These are phyloP conservation scores for Rhynchosporium secalis DNA, from an alignment of 2,329 filamentous ascomycete species.

Conservation along the genomic window DNA sequence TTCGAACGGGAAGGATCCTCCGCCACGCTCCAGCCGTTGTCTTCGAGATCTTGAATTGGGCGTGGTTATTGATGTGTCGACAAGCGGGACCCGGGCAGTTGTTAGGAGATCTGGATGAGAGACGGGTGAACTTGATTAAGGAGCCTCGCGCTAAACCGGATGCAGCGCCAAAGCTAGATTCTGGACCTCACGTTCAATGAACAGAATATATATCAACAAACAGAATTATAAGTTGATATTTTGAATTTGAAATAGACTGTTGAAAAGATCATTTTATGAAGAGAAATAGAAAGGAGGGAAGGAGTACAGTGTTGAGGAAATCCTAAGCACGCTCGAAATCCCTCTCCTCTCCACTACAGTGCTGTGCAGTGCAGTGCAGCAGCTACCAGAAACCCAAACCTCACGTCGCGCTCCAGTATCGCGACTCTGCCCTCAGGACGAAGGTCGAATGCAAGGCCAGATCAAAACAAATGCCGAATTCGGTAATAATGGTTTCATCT, in stretches of 20 bases:
- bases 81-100: conserved; percentile 9
- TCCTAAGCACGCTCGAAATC: conserved; percentile 13
- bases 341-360: conserved; percentile 18
- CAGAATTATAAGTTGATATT: too few relatives aligned
- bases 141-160: conserved; percentile 17
- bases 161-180: conserved; percentile 10
- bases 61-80: conserved; percentile 18
- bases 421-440: conserved; percentile 29
- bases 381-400: conserved; percentile 19
- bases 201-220: neutral
- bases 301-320: conserved; percentile 5
- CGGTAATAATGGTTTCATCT: conserved; percentile 30
- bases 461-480: conserved; percentile 38
- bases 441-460: conserved; percentile 24
- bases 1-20: conserved; percentile 21
- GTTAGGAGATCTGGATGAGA: conserved; percentile 5
- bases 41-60: conserved; percentile 10
- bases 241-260: neutral
- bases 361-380: neutral
- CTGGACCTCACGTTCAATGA: conserved; percentile 11
- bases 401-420: conserved; percentile 34
- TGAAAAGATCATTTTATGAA: conserved; percentile 5
- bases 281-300: conserved; percentile 1
- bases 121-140: neutral
- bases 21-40: conserved; percentile 17